Evolutionary conservation across 371 early-diverging fungal genomes (phyloP).

Genomic region (Mucor saturninus): DNA sequence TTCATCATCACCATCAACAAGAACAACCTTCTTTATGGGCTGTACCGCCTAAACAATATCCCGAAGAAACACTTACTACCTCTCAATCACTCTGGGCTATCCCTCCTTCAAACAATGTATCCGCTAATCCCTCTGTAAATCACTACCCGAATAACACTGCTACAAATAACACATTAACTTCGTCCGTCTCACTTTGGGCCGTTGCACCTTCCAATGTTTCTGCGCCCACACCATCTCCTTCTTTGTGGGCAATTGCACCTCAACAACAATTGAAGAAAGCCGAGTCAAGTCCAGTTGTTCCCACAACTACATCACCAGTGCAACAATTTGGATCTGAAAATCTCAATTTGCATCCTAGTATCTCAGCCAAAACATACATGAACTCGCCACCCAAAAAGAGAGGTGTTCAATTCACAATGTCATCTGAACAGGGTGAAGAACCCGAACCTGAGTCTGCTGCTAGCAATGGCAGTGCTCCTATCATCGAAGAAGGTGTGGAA

Average conservation of each 20-base stretch:
- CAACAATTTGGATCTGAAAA: slow-evolving; percentile 28
- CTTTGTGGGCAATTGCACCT: slow-evolving; percentile 32
- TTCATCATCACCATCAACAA: neutral
- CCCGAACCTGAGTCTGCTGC: neutral
- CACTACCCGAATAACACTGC: slow-evolving; percentile 4
- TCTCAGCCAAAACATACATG: slow-evolving; percentile 21
- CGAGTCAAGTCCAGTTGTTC: neutral
- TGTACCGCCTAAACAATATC: slow-evolving; percentile 13
- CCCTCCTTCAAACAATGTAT: slow-evolving; percentile 15
- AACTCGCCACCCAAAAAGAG: slow-evolving; percentile 9
- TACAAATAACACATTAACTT: slow-evolving; percentile 7
- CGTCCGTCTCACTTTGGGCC: slow-evolving; percentile 34
- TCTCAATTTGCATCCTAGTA: slow-evolving; percentile 31
- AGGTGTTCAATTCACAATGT: slow-evolving; percentile 15
- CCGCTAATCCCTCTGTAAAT: neutral
- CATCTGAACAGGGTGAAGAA: slow-evolving; percentile 3
- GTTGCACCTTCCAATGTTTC: slow-evolving; percentile 28
- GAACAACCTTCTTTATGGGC: slow-evolving; percentile 20
- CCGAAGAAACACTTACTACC: slow-evolving; percentile 7
- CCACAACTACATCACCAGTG: slow-evolving; percentile 1
- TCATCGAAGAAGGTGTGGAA: slow-evolving; percentile 18
- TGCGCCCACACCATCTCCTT: slow-evolving; percentile 23
- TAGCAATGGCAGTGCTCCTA: slow-evolving; percentile 9
- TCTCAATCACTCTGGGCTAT: slow-evolving; percentile 29
- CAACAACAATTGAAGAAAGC: slow-evolving; percentile 2